These are phyloP conservation scores for Chrysoporthe cubensis DNA, from an alignment of 2,329 filamentous ascomycete species.

Conservation along the genomic window DNA sequence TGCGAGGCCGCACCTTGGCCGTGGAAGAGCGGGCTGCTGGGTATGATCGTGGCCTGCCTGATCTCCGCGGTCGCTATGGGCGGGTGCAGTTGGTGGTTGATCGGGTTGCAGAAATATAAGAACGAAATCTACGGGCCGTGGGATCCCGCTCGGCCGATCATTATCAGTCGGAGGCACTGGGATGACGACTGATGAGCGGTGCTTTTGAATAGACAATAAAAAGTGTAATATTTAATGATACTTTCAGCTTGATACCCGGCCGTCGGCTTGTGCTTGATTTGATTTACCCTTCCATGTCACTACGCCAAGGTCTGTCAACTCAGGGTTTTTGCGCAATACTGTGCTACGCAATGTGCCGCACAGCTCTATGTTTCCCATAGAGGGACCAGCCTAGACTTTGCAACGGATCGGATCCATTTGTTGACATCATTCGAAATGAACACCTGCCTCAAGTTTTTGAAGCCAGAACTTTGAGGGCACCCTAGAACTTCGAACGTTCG, in stretches of 20 bases:
- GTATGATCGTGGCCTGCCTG: slow-evolving; percentile 76
- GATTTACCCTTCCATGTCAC: too few relatives aligned
- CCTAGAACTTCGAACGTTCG: too few relatives aligned
- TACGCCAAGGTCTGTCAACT: too few relatives aligned
- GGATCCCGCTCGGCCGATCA: slow-evolving; percentile 91
- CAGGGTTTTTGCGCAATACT: too few relatives aligned
- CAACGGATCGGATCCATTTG: too few relatives aligned
- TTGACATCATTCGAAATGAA: too few relatives aligned
- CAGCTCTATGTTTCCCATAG: too few relatives aligned
- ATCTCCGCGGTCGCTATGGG: slow-evolving; percentile 82
- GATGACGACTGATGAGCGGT: slow-evolving; percentile 71
- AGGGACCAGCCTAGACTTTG: too few relatives aligned
- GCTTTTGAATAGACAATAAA: slow-evolving; percentile 54
- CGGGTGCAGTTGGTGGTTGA: slow-evolving; percentile 96
- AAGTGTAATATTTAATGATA: slow-evolving; percentile 2
- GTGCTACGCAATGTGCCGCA: too few relatives aligned
- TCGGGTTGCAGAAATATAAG: slow-evolving; percentile 96
- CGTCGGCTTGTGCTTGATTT: neutral
- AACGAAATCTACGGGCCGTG: slow-evolving; percentile 98
- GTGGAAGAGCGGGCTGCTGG: slow-evolving; percentile 65
- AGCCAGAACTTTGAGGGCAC: too few relatives aligned
- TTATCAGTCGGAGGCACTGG: slow-evolving; percentile 68
- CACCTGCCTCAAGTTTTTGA: too few relatives aligned
- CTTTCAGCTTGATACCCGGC: neutral
- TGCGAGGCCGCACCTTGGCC: slow-evolving; percentile 45